These are phyloP conservation scores for Pythium coloratum DNA, from an alignment of 352 stramenopile genomes.

Conservation along the genomic window DNA sequence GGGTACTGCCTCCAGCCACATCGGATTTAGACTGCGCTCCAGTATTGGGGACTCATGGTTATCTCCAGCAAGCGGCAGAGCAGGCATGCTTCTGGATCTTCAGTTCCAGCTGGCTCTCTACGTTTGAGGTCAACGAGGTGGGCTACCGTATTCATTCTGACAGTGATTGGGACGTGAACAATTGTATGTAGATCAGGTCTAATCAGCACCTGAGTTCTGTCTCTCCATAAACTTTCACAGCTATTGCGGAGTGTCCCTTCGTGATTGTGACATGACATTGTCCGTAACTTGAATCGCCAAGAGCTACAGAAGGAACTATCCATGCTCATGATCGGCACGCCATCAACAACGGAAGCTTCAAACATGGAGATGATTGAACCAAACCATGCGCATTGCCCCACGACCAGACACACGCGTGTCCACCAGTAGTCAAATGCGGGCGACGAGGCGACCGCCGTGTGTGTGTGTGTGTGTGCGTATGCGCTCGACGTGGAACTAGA, in stretches of 20 bases:
- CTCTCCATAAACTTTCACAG: not conserved
- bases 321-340: not conserved
- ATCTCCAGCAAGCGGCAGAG: not conserved
- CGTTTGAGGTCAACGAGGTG: not conserved
- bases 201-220: slow-evolving; percentile 7
- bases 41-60: not conserved
- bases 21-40: not conserved
- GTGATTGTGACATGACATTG: not conserved
- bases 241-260: slow-evolving; percentile 3
- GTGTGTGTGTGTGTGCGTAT: not conserved
- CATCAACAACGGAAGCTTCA: not conserved
- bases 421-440: not conserved
- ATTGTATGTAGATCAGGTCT: not conserved
- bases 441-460: not conserved
- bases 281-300: not conserved
- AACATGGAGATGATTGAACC: not conserved
- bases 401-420: not conserved
- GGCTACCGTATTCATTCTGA: not conserved
- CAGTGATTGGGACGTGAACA: not conserved
- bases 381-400: not conserved
- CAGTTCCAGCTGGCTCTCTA: not conserved
- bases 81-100: not conserved
- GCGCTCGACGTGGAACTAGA: not conserved
- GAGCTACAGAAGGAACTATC: not conserved
- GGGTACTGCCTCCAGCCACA: too few relatives aligned